A percentile compares a stretch with the other conserved stretches of the same genome.
Conservation (phyloP, 306 rosid genomes). For the Hylodesmum podocarpum region DNA sequence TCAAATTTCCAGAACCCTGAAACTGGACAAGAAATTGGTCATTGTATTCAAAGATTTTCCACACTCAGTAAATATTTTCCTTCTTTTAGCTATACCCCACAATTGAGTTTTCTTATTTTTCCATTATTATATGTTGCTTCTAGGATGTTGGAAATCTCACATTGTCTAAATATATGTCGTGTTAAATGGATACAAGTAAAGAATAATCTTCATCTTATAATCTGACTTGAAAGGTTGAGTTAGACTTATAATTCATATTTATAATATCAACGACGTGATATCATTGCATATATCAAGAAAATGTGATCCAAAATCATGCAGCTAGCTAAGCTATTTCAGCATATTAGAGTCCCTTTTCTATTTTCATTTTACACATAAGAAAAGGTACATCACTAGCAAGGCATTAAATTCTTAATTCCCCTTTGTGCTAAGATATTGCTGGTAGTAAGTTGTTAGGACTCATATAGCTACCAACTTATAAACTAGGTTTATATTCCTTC, state of each 20-base stretch:
- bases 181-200: too few relatives aligned
- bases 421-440: not conserved
- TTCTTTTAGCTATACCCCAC: not conserved
- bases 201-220: too few relatives aligned
- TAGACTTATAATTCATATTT: too few relatives aligned
- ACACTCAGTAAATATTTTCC: not conserved
- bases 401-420: not conserved
- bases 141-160: too few relatives aligned
- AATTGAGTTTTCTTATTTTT: conserved; percentile 1
- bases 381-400: not conserved
- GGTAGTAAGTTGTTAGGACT: not conserved
- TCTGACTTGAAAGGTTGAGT: too few relatives aligned
- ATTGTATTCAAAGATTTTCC: not conserved
- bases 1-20: not conserved
- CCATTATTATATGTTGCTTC: not conserved
- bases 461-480: not conserved
- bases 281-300: not conserved
- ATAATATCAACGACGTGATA: conserved; percentile 4
- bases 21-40: not conserved
- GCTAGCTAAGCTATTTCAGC: not conserved
- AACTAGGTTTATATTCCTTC: not conserved
- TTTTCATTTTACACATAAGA: not conserved
- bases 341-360: not conserved
- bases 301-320: not conserved
- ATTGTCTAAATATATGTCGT: too few relatives aligned